A percentile compares a stretch with the other conserved stretches of the same genome.
These are phyloP conservation scores for Hypsizygus ulmarius DNA, from an alignment of 1,284 basidiomycete species.

Conservation along the genomic window DNA sequence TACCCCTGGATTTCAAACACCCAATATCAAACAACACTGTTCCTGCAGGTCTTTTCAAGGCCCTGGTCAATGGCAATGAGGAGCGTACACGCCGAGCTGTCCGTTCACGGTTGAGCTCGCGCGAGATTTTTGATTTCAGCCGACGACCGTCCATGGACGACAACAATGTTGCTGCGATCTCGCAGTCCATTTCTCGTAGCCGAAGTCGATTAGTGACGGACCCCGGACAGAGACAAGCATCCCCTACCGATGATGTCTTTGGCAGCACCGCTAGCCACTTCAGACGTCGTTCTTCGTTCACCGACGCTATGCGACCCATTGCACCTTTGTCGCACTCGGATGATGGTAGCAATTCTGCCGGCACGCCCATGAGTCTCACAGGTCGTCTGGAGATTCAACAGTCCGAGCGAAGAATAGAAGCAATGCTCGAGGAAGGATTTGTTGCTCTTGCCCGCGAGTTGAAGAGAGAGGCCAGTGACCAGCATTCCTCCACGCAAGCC, in stretches of 20 bases:
- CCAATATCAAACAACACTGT: constrained; percentile 70
- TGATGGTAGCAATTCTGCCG: constrained; percentile 24
- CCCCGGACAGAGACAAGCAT: constrained; percentile 40
- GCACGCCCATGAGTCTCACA: constrained; percentile 50
- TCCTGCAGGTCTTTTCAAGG: constrained; percentile 81
- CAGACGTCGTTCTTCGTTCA: constrained; percentile 59
- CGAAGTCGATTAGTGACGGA: constrained; percentile 55
- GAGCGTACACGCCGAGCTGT: constrained; percentile 66
- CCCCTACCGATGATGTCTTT: constrained; percentile 49
- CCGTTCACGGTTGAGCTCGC: constrained; percentile 70
- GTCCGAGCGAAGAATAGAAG: constrained; percentile 56
- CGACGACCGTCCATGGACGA: constrained; percentile 73
- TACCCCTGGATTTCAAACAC: constrained; percentile 79
- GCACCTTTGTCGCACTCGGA: constrained; percentile 29
- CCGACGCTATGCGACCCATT: constrained; percentile 47
- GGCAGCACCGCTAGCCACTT: constrained; percentile 36
- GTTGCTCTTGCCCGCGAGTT: constrained; percentile 44
- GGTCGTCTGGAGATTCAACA: constrained; percentile 57
- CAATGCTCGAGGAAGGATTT: constrained; percentile 66
- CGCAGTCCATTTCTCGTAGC: constrained; percentile 51
- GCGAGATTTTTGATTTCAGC: constrained; percentile 56
- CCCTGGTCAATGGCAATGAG: constrained; percentile 57
- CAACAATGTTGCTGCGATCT: constrained; percentile 62
- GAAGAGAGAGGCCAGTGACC: constrained; percentile 25
- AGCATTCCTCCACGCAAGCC: constrained; percentile 49